Evolutionary conservation across 208 protist genomes (phyloP).

Genomic region (Crithidia sp.): DNA sequence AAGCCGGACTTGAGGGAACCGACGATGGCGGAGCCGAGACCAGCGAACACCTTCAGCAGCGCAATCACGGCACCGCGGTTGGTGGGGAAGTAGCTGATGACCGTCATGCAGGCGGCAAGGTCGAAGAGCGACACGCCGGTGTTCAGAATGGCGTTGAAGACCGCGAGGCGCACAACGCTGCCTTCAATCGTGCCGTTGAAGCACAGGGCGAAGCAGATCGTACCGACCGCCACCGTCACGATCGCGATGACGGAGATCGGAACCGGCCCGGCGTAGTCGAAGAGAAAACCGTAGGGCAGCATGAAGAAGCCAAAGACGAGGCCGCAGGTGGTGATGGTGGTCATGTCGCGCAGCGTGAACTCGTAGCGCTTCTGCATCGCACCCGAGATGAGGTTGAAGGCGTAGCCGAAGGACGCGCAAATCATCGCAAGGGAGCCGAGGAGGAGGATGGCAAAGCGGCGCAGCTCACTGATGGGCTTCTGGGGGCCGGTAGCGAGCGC

Average conservation of each 20-base stretch:
- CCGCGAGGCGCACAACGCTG: constrained; percentile 36
- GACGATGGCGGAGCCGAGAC: constrained; percentile 62
- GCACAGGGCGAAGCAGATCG: constrained; percentile 51
- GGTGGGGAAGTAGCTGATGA: constrained; percentile 51
- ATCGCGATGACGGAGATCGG: constrained; percentile 39
- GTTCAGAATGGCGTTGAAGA: constrained; percentile 59
- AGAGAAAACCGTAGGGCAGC: constrained; percentile 57
- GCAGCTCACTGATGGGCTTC: constrained; percentile 17
- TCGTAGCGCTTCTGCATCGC: constrained; percentile 32
- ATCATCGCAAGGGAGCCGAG: constrained; percentile 27
- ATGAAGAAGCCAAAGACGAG: constrained; percentile 50
- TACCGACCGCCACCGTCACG: constrained; percentile 35
- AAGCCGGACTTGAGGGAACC: constrained; percentile 51
- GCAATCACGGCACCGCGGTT: constrained; percentile 59
- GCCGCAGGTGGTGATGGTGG: constrained; percentile 54
- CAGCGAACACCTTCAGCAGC: constrained; percentile 64
- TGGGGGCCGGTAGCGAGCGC: constrained; percentile 22
- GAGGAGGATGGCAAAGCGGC: constrained; percentile 32
- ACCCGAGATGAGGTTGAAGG: constrained; percentile 11
- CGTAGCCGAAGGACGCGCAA: constrained; percentile 29
- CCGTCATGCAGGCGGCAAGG: constrained; percentile 43
- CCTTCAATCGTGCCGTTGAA: constrained; percentile 48
- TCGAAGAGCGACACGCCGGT: constrained; percentile 44
- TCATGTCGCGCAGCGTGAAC: constrained; percentile 47
- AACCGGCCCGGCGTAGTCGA: constrained; percentile 61